Evolutionary conservation across 495 filamentous ascomycete genomes (phyloP).

Genomic region (Entonaema liquescens): DNA sequence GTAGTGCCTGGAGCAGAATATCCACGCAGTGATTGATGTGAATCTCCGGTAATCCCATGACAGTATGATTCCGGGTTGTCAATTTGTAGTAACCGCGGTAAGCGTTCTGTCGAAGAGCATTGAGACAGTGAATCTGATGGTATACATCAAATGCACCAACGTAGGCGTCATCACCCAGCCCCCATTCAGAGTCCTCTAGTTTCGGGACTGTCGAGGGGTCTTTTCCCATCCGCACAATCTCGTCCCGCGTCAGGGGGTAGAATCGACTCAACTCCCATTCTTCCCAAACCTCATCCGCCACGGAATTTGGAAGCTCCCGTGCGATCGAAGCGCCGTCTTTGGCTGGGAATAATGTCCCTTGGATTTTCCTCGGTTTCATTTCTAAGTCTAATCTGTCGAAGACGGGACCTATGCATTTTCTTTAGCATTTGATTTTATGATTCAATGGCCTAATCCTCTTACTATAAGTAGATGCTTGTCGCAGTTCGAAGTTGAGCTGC

Average conservation of each 20-base stretch:
- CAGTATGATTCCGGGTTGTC: constrained; percentile 24
- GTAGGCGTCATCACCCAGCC: constrained; percentile 50
- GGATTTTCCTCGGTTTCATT: constrained; percentile 23
- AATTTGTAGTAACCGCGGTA: constrained; percentile 48
- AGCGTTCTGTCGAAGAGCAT: constrained; percentile 45
- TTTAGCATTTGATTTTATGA: neutral
- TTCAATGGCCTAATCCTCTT: neutral
- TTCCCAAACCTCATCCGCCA: constrained; percentile 45
- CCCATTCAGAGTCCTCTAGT: constrained; percentile 46
- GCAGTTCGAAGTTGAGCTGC: constrained; percentile 22
- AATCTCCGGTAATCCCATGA: constrained; percentile 28
- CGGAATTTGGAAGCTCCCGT: constrained; percentile 42
- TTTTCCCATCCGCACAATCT: constrained; percentile 48
- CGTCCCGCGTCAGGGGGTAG: constrained; percentile 42
- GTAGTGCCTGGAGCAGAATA: constrained; percentile 48
- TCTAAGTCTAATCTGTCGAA: constrained; percentile 37
- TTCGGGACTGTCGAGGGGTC: constrained; percentile 47
- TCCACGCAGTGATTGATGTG: constrained; percentile 50
- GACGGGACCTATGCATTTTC: constrained; percentile 24
- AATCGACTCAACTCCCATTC: constrained; percentile 45
- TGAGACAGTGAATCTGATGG: constrained; percentile 51
- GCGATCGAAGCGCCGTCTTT: constrained; percentile 39
- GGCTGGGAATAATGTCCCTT: constrained; percentile 37
- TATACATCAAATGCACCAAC: constrained; percentile 48
- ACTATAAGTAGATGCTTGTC: constrained; percentile 34